A percentile compares a stretch with the other conserved stretches of the same genome.
phyloP scores from a whole-genome alignment of 2,329 filamentous ascomycete genomes.

The Paracamarosporium sp. region DNA sequence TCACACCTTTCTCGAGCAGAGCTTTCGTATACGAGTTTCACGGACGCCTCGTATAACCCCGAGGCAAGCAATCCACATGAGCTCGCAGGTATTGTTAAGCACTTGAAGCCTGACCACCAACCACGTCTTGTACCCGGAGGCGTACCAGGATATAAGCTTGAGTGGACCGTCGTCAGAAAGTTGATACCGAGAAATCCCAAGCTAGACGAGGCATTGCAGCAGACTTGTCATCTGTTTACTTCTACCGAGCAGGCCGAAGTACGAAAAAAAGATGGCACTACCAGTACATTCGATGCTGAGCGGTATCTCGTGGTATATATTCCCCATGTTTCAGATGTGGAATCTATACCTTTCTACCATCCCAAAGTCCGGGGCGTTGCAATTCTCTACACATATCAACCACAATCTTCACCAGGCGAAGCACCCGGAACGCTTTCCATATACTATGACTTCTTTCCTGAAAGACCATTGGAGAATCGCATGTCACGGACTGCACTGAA shows the following conservation, averaged over 20 bases:
- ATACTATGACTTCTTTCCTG: slow-evolving; percentile 58
- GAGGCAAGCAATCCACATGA: slow-evolving; percentile 36
- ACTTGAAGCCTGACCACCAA: slow-evolving; percentile 53
- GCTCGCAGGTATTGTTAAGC: slow-evolving; percentile 55
- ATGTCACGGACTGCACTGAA: slow-evolving; percentile 72
- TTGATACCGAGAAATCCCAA: slow-evolving; percentile 83
- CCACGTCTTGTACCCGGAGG: slow-evolving; percentile 34
- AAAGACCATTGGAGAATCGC: slow-evolving; percentile 53
- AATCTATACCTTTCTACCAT: slow-evolving; percentile 85
- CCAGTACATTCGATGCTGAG: slow-evolving; percentile 38
- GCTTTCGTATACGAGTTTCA: slow-evolving; percentile 65
- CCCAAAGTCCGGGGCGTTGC: slow-evolving; percentile 76
- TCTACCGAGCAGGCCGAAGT: slow-evolving; percentile 27
- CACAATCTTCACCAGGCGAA: slow-evolving; percentile 31
- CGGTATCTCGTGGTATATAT: slow-evolving; percentile 75
- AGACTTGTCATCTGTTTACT: slow-evolving; percentile 79
- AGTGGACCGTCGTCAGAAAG: slow-evolving; percentile 73
- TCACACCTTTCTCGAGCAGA: slow-evolving; percentile 81
- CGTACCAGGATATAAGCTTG: slow-evolving; percentile 51
- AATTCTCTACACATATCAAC: slow-evolving; percentile 73
- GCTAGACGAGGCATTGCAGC: slow-evolving; percentile 76
- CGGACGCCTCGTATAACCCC: slow-evolving; percentile 44
- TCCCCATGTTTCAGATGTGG: slow-evolving; percentile 69
- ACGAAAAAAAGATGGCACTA: slow-evolving; percentile 20
- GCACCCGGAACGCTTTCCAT: slow-evolving; percentile 54